Evolutionary conservation across 2,329 filamentous ascomycete genomes (phyloP), one percentile per base, ranked within the genome.

Genomic region (Geosmithia putterillii): DNA sequence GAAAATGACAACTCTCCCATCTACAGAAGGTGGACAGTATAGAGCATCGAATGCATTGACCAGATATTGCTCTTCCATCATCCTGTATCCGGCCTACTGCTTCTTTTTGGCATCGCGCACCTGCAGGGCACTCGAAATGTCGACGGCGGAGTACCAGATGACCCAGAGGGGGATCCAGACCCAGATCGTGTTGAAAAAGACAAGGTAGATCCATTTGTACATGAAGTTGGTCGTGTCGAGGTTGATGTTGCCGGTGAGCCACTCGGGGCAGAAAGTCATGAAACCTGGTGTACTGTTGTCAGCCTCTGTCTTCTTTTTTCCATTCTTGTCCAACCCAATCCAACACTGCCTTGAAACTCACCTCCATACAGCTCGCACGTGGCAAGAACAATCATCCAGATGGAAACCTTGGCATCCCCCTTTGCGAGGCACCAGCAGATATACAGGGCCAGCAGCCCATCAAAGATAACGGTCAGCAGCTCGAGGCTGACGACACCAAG

Each of bases 221-320:
- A 83, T 79, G 51, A 75, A 81, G 60, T 82, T 83, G 61, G 70
- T 77, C 17, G 68, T 67, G 56, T 82, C 75, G 46, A 83, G 70
- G 54, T 79, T 81, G 49, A 69, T 54, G 55, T 71, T 82, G 42
- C 70, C 71, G 2, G 70, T 74, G 12, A 83, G 62, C 79, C 79
- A 83, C 60, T 83, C 79, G 12, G 79, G 79, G 58, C 73, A 78
- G 55, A 83, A 83, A 0, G 79, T 83, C 74, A 83, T 82, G 62
- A 79, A 83, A 17, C 79, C 74, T 76, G 18, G 2, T 25, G 6
- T 25, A 7, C 10, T 25, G 6, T 25, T 28, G 23, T 23, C 8
- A 40, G 42, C 32, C 37, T 15, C 20, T 20, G 17, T 20, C 15
- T 37, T 19, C 7, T 19, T 19, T 37, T 28, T 15, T 18, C 17